A percentile compares a stretch with the other conserved stretches of the same genome.
Conservation (phyloP, 371 early-diverging fungal species). For the Syncephalis plumigaleata region DNA sequence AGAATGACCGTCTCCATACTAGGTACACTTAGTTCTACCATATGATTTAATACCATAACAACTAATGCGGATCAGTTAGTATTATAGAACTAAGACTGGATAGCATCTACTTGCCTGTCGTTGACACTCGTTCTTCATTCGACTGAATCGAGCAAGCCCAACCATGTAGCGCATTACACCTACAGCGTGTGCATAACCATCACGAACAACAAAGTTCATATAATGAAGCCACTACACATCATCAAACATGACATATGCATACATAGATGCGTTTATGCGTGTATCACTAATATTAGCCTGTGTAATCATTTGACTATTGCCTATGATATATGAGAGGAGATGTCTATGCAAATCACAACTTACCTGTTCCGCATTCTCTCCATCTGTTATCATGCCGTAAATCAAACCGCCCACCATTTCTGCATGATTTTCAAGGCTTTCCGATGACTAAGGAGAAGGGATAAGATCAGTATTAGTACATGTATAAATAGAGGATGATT, state of each 20-base stretch:
- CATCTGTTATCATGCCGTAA: slow-evolving; percentile 36
- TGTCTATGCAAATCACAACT: too few species aligned
- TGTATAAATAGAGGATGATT: background rate
- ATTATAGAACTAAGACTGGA: too few species aligned
- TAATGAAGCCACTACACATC: slow-evolving; percentile 27
- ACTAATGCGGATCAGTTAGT: too few species aligned
- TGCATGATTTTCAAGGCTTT: slow-evolving; percentile 31
- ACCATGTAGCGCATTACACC: slow-evolving; percentile 26
- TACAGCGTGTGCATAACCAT: slow-evolving; percentile 31
- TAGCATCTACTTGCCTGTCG: slow-evolving; percentile 25
- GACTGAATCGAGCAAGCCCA: slow-evolving; percentile 21
- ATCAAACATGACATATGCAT: too few species aligned
- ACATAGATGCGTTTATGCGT: too few species aligned
- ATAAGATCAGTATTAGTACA: background rate
- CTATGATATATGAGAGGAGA: background rate
- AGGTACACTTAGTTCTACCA: slow-evolving; percentile 25
- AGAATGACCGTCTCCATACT: slow-evolving; percentile 35
- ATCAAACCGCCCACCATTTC: slow-evolving; percentile 42
- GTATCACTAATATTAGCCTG: too few species aligned
- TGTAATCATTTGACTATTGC: background rate
- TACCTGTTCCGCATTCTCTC: slow-evolving; percentile 17
- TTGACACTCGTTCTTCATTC: slow-evolving; percentile 17
- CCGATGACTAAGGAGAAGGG: slow-evolving; percentile 17
- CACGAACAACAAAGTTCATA: slow-evolving; percentile 41
- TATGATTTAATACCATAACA: slow-evolving; percentile 43